Conservation (phyloP, 1,139 yeast species). For the Lodderomyces oxycetoniae region DNA sequence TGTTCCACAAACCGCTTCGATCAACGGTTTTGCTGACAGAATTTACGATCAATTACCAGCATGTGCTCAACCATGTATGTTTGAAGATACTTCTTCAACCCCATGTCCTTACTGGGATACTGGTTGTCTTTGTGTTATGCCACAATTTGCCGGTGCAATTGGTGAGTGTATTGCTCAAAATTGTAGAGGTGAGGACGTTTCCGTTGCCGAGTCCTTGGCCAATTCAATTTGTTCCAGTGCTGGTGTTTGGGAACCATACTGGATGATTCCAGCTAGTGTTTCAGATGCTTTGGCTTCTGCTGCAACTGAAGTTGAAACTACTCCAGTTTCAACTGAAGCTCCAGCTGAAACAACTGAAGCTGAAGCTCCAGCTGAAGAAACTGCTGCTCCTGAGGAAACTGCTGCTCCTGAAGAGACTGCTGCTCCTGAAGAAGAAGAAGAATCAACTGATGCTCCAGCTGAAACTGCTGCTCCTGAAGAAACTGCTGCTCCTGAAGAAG, state of each 20-base stretch:
- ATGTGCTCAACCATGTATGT: constrained; percentile 29
- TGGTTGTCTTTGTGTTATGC: constrained; percentile 36
- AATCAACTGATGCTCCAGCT: constrained; percentile 6
- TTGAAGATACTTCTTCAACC: constrained; percentile 20
- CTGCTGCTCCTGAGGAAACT: constrained; percentile 7
- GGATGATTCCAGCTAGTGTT: constrained; percentile 21
- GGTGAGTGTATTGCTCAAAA: constrained; percentile 28
- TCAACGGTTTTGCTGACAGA: constrained; percentile 42
- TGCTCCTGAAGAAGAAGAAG: constrained; percentile 5
- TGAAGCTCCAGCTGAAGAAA: constrained; percentile 7
- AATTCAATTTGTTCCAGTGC: constrained; percentile 24
- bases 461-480: constrained; percentile 7
- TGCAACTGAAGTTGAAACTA: constrained; percentile 10
- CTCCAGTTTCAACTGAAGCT: constrained; percentile 7
- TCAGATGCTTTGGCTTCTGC: constrained; percentile 13
- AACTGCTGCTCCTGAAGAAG: constrained; percentile 3
- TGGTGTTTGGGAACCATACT: constrained; percentile 25
- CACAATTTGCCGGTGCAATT: constrained; percentile 23
- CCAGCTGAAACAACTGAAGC: constrained; percentile 9
- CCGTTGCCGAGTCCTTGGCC: constrained; percentile 22
- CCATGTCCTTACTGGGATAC: constrained; percentile 41
- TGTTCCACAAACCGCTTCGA: constrained; percentile 36
- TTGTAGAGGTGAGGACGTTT: constrained; percentile 24
- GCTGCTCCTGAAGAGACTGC: constrained; percentile 11
- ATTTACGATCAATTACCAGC: constrained; percentile 25